Evolutionary conservation across 257 asterid genomes (phyloP).

Genomic region (Nicotiana tabacum): DNA sequence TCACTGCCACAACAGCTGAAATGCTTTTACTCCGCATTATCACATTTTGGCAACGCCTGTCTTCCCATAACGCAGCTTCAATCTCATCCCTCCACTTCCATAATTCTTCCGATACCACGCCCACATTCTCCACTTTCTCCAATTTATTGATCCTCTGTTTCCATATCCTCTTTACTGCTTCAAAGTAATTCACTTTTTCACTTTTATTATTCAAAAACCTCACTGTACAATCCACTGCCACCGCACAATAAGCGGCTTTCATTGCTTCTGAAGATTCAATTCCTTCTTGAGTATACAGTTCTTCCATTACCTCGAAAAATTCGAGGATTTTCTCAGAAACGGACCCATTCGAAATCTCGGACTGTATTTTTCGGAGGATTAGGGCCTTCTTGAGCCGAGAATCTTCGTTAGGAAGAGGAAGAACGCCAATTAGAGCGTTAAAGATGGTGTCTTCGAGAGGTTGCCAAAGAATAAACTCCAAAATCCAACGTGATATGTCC

Average conservation of each 20-base stretch:
- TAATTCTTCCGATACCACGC: conserved; percentile 28
- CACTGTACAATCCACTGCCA: conserved; percentile 15
- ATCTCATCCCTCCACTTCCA: conserved; percentile 55
- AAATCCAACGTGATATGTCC: conserved; percentile 10
- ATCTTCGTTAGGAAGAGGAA: background rate
- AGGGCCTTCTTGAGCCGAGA: background rate
- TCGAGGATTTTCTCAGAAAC: conserved; percentile 5
- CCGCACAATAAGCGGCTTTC: conserved; percentile 4
- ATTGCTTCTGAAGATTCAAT: background rate
- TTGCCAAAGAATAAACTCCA: background rate
- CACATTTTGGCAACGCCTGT: conserved; percentile 21
- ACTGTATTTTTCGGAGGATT: background rate
- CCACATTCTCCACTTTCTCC: background rate
- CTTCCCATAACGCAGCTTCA: conserved; percentile 62
- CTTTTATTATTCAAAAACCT: background rate
- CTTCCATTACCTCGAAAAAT: background rate
- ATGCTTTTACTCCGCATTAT: conserved; percentile 38
- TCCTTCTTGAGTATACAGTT: background rate
- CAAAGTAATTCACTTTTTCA: background rate
- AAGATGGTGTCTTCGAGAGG: conserved; percentile 1
- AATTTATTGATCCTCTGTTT: background rate
- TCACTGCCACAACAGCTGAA: conserved; percentile 38
- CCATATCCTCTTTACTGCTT: conserved; percentile 6
- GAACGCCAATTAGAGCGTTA: background rate
- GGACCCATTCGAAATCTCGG: background rate